These are phyloP conservation scores for Leccinum subrobustum DNA, from an alignment of 1,284 basidiomycete species.

Conservation along the genomic window DNA sequence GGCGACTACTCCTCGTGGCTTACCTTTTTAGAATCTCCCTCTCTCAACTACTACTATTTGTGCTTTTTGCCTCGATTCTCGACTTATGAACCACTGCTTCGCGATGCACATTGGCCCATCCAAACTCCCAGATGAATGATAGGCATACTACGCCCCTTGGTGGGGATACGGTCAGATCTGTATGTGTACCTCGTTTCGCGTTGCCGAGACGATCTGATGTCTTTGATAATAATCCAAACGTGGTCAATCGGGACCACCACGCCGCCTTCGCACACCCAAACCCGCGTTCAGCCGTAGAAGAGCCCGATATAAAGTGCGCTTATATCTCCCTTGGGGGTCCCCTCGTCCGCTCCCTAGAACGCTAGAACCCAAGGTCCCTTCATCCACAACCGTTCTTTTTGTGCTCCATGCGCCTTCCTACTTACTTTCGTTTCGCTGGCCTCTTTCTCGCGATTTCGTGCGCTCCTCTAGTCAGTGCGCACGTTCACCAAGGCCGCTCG, in stretches of 20 bases:
- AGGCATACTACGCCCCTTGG: neutral
- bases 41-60: neutral
- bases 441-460: constrained; percentile 8
- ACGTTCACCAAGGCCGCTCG: neutral
- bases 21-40: neutral
- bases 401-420: constrained; percentile 1
- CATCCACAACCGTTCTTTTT: neutral
- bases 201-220: neutral
- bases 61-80: neutral
- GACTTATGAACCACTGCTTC: neutral
- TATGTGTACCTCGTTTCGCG: neutral
- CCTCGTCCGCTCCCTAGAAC: neutral
- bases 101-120: neutral
- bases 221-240: too few relatives aligned
- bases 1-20: neutral
- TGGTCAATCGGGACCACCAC: neutral
- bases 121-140: neutral
- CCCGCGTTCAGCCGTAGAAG: neutral
- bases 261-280: too few relatives aligned
- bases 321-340: neutral
- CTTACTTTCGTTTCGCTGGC: neutral
- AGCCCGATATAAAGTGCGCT: constrained; percentile 10
- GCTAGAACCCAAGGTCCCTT: neutral
- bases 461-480: neutral
- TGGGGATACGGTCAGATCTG: neutral